Conservation (phyloP, 2,329 filamentous ascomycete genomes). For the Penicillium sp. region DNA sequence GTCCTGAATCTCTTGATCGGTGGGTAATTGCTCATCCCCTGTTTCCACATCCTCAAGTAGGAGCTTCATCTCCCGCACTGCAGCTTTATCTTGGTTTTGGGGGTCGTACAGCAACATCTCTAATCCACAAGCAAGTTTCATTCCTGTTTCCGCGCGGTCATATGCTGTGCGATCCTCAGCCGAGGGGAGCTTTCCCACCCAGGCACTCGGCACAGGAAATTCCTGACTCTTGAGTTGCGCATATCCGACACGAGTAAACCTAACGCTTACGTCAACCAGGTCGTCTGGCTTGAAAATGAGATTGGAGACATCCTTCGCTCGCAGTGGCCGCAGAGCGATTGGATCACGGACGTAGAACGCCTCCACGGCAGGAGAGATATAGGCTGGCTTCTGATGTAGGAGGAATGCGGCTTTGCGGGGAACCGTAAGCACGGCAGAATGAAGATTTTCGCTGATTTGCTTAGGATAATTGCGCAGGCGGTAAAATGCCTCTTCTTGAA, state of each 20-base stretch:
- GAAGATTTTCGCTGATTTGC: constrained; percentile 72
- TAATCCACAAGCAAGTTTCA: constrained; percentile 87
- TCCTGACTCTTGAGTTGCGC: constrained; percentile 86
- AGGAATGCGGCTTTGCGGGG: constrained; percentile 80
- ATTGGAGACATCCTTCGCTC: constrained; percentile 53
- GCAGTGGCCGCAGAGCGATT: constrained; percentile 67
- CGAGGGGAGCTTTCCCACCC: constrained; percentile 47
- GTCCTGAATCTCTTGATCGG: constrained; percentile 65
- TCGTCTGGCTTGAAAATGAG: constrained; percentile 73
- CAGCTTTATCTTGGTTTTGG: constrained; percentile 65
- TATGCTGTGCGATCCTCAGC: constrained; percentile 47
- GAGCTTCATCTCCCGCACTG: constrained; percentile 72
- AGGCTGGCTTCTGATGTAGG: constrained; percentile 70
- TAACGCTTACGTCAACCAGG: constrained; percentile 73
- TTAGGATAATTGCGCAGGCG: constrained; percentile 78
- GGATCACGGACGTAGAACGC: constrained; percentile 90
- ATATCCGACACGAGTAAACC: constrained; percentile 84
- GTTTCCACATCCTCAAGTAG: constrained; percentile 72
- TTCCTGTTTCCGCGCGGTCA: constrained; percentile 65
- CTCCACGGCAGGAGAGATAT: constrained; percentile 81
- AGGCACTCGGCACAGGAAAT: constrained; percentile 65
- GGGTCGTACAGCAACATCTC: constrained; percentile 77
- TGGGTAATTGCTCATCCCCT: constrained; percentile 70
- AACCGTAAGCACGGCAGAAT: constrained; percentile 69
- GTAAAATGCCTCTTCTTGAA: constrained; percentile 90